phyloP scores from a whole-genome alignment of 2,329 filamentous ascomycete genomes.

The Aspergillus flavus region DNA sequence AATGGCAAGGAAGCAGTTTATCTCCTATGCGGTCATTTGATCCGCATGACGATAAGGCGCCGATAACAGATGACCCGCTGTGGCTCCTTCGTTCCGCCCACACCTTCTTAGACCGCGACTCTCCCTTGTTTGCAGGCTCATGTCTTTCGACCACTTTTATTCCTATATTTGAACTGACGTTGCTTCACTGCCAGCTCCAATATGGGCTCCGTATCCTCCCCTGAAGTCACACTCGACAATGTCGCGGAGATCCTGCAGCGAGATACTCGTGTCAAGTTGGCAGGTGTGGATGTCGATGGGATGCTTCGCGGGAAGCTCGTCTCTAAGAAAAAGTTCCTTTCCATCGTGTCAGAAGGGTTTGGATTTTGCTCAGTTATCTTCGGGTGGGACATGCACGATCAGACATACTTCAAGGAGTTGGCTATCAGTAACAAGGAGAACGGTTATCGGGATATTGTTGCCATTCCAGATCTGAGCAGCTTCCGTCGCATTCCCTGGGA shows the following conservation, averaged over 20 bases:
- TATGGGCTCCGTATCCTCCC: conserved; percentile 1
- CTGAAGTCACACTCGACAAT: conserved; percentile 58
- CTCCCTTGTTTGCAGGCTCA: neutral
- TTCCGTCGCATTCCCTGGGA: conserved; percentile 92
- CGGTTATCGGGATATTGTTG: conserved; percentile 83
- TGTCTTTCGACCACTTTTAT: neutral
- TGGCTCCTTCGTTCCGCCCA: neutral
- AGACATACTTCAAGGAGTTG: conserved; percentile 83
- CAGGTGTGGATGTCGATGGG: conserved; percentile 84
- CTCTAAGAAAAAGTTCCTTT: conserved; percentile 90
- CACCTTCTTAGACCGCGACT: neutral
- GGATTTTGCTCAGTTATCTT: conserved; percentile 95
- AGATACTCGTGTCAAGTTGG: conserved; percentile 82
- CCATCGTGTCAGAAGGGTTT: conserved; percentile 77
- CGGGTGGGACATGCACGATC: conserved; percentile 96
- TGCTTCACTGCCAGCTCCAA: neutral
- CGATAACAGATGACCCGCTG: neutral
- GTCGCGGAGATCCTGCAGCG: conserved; percentile 68
- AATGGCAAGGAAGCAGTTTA: neutral
- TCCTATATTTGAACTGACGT: neutral
- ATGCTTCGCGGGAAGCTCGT: conserved; percentile 86
- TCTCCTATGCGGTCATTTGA: neutral
- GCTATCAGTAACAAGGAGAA: conserved; percentile 88
- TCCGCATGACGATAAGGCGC: neutral
- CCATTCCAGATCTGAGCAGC: conserved; percentile 74